Percentiles rank a stretch among this genome's conserved stretches.
Conservation (phyloP, 768 basidiomycete genomes). For the Leucosporidium creatinivorum region DNA sequence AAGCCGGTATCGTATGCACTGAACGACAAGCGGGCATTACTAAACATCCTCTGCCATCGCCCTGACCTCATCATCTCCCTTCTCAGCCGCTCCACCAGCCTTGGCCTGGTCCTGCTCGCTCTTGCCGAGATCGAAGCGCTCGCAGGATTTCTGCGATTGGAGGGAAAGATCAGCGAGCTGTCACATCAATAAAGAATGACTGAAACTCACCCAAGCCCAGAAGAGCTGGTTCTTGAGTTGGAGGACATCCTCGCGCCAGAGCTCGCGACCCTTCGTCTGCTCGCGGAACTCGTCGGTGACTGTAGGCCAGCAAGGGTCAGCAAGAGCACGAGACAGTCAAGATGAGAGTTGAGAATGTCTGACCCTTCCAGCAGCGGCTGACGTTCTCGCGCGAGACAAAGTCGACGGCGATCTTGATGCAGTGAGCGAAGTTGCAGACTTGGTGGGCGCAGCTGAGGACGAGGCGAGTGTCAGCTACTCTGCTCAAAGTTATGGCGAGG, state of each 20-base stretch:
- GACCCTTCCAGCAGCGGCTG: constrained; percentile 60
- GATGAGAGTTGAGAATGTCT: not conserved
- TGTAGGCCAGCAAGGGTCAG: not conserved
- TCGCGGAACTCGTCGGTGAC: constrained; percentile 82
- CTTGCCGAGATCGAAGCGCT: not conserved
- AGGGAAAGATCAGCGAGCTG: not conserved
- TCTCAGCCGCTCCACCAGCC: too few species aligned
- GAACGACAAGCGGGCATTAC: too few species aligned
- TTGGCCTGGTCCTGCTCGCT: too few species aligned
- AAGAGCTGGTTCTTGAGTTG: constrained; percentile 89
- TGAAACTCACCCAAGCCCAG: constrained; percentile 74
- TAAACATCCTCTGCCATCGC: too few species aligned
- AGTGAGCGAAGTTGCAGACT: constrained; percentile 90
- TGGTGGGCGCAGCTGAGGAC: constrained; percentile 43
- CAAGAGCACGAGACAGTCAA: not conserved
- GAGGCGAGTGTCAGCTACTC: constrained; percentile 38
- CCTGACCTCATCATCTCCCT: too few species aligned
- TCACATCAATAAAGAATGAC: not conserved
- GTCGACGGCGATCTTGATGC: constrained; percentile 90
- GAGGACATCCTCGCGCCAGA: constrained; percentile 90
- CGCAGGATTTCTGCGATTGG: not conserved
- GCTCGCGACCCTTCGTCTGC: constrained; percentile 69
- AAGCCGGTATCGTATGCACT: too few species aligned
- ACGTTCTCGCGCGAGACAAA: constrained; percentile 94
- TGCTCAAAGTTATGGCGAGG: too few species aligned